phyloP scores from a whole-genome alignment of 1,284 basidiomycete genomes.

The Cutaneotrichosporon sp. region DNA sequence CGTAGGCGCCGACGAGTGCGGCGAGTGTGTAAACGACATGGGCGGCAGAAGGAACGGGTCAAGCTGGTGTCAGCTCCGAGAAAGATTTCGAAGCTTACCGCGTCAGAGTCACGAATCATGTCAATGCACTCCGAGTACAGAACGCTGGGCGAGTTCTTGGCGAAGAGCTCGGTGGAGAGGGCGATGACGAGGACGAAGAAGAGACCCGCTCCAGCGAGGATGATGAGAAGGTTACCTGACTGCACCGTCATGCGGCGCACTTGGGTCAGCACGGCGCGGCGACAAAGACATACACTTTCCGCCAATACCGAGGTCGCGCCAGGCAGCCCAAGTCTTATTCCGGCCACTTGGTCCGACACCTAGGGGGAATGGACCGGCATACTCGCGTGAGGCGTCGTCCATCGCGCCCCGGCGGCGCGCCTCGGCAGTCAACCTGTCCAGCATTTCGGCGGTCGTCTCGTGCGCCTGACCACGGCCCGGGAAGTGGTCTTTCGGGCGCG shows the following conservation, averaged over 20 bases:
- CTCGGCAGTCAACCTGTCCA: slow-evolving; percentile 24
- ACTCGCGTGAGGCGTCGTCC: slow-evolving; percentile 24
- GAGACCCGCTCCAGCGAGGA: slow-evolving; percentile 72
- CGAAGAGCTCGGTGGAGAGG: slow-evolving; percentile 81
- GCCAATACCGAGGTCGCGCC: slow-evolving; percentile 71
- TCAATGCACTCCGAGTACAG: slow-evolving; percentile 82
- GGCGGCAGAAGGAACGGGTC: slow-evolving; percentile 45
- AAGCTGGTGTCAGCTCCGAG: slow-evolving; percentile 26
- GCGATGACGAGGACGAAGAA: slow-evolving; percentile 78
- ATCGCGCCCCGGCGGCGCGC: slow-evolving; percentile 16
- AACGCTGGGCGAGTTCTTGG: slow-evolving; percentile 85
- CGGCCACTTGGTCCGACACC: slow-evolving; percentile 59
- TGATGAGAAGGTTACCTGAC: slow-evolving; percentile 75
- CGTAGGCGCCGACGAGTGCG: slow-evolving; percentile 38
- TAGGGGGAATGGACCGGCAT: slow-evolving; percentile 73
- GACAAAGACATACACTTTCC: slow-evolving; percentile 66
- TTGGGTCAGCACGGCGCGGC: slow-evolving; percentile 34
- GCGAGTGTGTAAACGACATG: slow-evolving; percentile 45
- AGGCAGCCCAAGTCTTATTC: slow-evolving; percentile 52
- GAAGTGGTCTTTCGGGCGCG: background rate
- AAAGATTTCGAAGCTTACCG: slow-evolving; percentile 51
- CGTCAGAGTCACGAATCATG: slow-evolving; percentile 66
- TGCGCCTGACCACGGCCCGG: slow-evolving; percentile 1
- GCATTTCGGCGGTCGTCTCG: slow-evolving; percentile 25
- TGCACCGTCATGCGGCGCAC: slow-evolving; percentile 73